Evolutionary conservation across 1,284 basidiomycete genomes (phyloP), one percentile per base, ranked within the genome.

Genomic region (Cerioporus squamosus): DNA sequence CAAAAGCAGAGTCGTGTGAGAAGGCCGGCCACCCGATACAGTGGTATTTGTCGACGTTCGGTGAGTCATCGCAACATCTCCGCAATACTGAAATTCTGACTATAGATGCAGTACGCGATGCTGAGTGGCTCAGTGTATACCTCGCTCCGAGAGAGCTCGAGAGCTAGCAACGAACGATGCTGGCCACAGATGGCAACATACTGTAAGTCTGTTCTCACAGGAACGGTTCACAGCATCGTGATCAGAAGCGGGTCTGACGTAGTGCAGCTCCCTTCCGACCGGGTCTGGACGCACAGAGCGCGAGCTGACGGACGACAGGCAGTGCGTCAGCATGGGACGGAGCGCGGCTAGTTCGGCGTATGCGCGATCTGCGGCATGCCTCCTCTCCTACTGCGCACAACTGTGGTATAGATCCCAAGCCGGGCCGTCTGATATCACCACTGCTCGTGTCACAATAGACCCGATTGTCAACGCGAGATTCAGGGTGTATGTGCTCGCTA

Each of bases 321-420:
- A 15, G n/a, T 22, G 44, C 51, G 51, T 45, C 24, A 53, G 22
- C 18, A 10, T 14, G 50, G 33, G 43, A 53, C 24, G 18, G 14
- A 29, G 53, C 39, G 44, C 22, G 18, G 12, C 50, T 29, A 26
- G 17, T 24, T 7, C n/a, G 33, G 24, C 24, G 49, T 29, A 17
- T 22, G 38, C 23, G 15, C 22, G 2, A 36, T 15, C 23, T 42
- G 38, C 23, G 36, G n/a, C 40, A 31, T 18, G 54, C 42, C 18
- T 44, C 47, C 17, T 36, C 29, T 24, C 31, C 42, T 33, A 20
- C 54, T 50, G 54, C 54, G 54, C 40, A 55, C 42, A 20, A 55
- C 44, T 44, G 46, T 50, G 54, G 54, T 42, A 49, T 26, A 44
- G 42, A 9, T n/a, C n/a, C 40, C 15, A 42, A 7, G 4, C 20